phyloP scores from a whole-genome alignment of 1,284 basidiomycete species.

The Mycosarcoma mackinlayi region DNA sequence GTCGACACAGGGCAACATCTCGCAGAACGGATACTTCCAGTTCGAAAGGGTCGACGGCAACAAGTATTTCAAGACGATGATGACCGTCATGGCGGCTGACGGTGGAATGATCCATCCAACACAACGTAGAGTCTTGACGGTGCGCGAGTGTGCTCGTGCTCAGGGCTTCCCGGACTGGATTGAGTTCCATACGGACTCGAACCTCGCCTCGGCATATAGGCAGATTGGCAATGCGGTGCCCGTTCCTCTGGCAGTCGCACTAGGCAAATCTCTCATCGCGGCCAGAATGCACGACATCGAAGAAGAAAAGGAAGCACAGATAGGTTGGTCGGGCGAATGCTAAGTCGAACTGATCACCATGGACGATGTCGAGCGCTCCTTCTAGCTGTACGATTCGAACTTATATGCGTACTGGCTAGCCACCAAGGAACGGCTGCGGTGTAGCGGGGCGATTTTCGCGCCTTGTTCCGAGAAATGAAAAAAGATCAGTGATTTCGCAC shows the following conservation, averaged over 20 bases:
- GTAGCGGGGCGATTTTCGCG: not conserved
- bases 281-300: conserved; percentile 14
- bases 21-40: conserved; percentile 1
- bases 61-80: conserved; percentile 13
- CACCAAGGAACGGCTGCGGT: no score
- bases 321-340: no score
- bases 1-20: conserved; percentile 1
- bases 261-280: conserved; percentile 15
- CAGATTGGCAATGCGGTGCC: conserved; percentile 50
- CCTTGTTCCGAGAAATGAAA: not conserved
- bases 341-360: no score
- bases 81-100: conserved; percentile 6
- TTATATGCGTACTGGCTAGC: no score
- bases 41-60: conserved; percentile 23
- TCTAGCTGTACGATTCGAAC: not conserved
- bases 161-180: conserved; percentile 47
- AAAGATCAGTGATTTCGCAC: conserved; percentile 1
- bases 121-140: conserved; percentile 37
- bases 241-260: conserved; percentile 20
- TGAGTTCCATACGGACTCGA: conserved; percentile 17
- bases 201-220: conserved; percentile 23
- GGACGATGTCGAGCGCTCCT: not conserved
- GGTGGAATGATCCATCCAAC: conserved; percentile 34
- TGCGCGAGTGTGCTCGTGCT: conserved; percentile 40
- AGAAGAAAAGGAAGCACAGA: not conserved